These are phyloP conservation scores for Corylus avellana DNA, from an alignment of 306 rosid genomes.

Conservation along the genomic window DNA sequence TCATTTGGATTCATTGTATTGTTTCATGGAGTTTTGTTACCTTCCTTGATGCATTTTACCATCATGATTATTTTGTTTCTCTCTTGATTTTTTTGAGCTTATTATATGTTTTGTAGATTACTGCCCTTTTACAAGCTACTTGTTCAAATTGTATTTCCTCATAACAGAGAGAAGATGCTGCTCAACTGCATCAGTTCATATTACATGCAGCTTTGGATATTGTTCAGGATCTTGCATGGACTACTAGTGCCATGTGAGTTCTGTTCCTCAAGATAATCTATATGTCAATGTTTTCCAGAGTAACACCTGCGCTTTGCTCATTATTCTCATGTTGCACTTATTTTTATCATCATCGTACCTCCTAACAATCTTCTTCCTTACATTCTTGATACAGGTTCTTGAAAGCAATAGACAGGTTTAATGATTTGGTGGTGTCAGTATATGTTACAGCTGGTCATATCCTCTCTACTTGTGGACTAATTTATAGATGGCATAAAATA, in stretches of 20 bases:
- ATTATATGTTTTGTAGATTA: neutral
- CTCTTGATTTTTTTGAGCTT: neutral
- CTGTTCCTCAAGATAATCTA: neutral
- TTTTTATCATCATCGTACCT: neutral
- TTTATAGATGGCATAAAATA: constrained; percentile 13
- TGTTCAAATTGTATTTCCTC: constrained; percentile 5
- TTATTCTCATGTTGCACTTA: constrained; percentile 4
- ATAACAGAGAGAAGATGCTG: constrained; percentile 92
- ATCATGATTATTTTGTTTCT: neutral
- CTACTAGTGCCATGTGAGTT: constrained; percentile 94
- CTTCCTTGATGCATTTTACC: neutral
- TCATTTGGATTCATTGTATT: neutral
- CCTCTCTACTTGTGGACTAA: constrained; percentile 43
- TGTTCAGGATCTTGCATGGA: constrained; percentile 99
- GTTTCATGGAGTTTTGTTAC: neutral
- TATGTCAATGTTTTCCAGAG: neutral
- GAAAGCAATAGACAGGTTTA: constrained; percentile 91
- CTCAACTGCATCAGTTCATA: constrained; percentile 95
- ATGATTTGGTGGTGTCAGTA: constrained; percentile 85
- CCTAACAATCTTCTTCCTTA: constrained; percentile 7
- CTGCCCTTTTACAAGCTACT: neutral
- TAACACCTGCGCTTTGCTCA: neutral
- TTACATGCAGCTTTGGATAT: constrained; percentile 93
- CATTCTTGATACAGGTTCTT: constrained; percentile 72
- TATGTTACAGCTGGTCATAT: constrained; percentile 99